Evolutionary conservation across 805 yeast genomes (phyloP), one percentile per base, ranked within the genome.

Genomic region (Cyberlindnera maclurae): DNA sequence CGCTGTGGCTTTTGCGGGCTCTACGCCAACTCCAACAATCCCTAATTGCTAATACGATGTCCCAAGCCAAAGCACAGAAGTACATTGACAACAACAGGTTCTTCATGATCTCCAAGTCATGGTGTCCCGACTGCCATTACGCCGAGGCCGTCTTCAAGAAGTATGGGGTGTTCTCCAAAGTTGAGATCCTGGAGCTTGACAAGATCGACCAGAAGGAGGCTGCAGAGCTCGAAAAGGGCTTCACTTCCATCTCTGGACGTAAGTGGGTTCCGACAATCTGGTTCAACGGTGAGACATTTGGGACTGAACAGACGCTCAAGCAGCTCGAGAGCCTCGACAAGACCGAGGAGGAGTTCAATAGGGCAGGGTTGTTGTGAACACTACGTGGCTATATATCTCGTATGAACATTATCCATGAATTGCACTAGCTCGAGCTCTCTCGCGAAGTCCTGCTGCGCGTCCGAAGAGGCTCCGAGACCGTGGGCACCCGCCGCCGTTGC

Each of bases 41-140:
- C n/a, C n/a, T n/a, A n/a, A n/a, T n/a, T n/a, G n/a, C n/a, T n/a
- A n/a, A n/a, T n/a, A 20, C 24, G 24, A 15, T 12, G 17, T 12
- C 26, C 7, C 12, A 18, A 16, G n/a, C 26, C 16, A 43, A 40
- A 39, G 86, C 81, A 3, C 59, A 66, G 37, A 59, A 68, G 20
- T 59, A 77, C 39, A 66, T 81, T 39, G 37, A 54, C 9, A 49
- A 62, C 4, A 61, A 79, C 58, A 64, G 64, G 35, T 75, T 59
- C 47, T 65, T 82, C 42, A 72, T 79, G 70, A 54, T 82, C 11
- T 74, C 83, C 30, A 82, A 82, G 48, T 68, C 80, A 15, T 82
- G 88, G 88, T 82, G 93, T 58, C 84, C 86, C 3, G 89, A 82
- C 50, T 82, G 89, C 50, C 76, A 72, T 36, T 82, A 79, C 54